These are phyloP conservation scores for Macrocystidia cucumis DNA, from an alignment of 1,284 basidiomycete species.

Conservation along the genomic window DNA sequence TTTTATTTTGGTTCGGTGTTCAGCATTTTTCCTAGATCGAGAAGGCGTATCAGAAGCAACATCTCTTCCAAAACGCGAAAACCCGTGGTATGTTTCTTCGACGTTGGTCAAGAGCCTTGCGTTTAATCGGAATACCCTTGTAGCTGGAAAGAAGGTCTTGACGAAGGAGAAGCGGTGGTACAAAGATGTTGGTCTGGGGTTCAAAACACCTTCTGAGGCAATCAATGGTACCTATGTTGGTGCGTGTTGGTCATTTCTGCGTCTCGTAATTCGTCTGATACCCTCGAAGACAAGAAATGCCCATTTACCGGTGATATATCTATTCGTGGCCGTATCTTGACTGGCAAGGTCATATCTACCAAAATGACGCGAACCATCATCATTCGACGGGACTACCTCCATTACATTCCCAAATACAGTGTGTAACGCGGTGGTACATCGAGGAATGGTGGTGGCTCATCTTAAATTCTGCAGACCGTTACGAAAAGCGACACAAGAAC, in stretches of 20 bases:
- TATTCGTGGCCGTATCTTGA: constrained; percentile 98
- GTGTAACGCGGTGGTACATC: constrained; percentile 16
- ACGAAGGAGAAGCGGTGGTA: constrained; percentile 98
- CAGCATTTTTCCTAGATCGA: constrained; percentile 53
- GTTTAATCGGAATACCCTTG: no score
- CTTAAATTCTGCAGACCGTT: constrained; percentile 57
- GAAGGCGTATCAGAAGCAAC: constrained; percentile 96
- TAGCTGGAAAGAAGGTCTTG: constrained; percentile 82
- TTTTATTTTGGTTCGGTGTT: constrained; percentile 1
- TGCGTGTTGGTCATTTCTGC: constrained; percentile 32
- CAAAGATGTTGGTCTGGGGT: constrained; percentile 96
- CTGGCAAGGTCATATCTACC: constrained; percentile 94
- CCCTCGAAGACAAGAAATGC: constrained; percentile 93
- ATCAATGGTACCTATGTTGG: constrained; percentile 97
- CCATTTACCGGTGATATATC: constrained; percentile 95
- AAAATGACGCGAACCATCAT: constrained; percentile 99
- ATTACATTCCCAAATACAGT: constrained; percentile 99
- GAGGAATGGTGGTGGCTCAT: background rate
- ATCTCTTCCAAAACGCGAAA: constrained; percentile 98
- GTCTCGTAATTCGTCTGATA: background rate
- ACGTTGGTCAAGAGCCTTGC: no score
- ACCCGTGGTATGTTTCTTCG: constrained; percentile 79
- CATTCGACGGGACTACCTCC: constrained; percentile 97
- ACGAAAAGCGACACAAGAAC: constrained; percentile 99
- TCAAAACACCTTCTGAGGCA: constrained; percentile 95